A percentile compares a stretch with the other conserved stretches of the same genome.
These are phyloP conservation scores for Lyophyllum atratum DNA, from an alignment of 768 basidiomycete genomes.

Conservation along the genomic window DNA sequence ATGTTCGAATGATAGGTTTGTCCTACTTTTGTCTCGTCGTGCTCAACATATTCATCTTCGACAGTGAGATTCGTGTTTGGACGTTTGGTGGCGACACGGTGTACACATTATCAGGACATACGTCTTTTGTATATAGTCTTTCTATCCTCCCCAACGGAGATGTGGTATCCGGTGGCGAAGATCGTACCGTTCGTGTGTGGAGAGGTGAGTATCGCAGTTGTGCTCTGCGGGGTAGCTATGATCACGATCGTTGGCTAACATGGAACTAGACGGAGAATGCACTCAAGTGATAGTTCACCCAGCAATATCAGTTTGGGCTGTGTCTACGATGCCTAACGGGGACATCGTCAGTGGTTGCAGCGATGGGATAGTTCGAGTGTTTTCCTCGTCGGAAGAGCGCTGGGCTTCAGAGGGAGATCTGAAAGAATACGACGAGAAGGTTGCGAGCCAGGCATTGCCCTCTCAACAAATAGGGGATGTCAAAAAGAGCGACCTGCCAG, in stretches of 20 bases:
- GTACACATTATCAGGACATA: conserved; percentile 88
- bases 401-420: conserved; percentile 68
- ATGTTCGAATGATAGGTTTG: conserved; percentile 90
- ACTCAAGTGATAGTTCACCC: conserved; percentile 90
- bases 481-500: conserved; percentile 88
- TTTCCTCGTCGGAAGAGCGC: conserved; percentile 72
- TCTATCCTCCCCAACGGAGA: conserved; percentile 80
- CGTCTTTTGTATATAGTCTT: conserved; percentile 94
- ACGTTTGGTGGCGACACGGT: conserved; percentile 77
- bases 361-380: conserved; percentile 86
- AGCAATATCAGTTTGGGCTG: conserved; percentile 96
- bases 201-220: conserved; percentile 51
- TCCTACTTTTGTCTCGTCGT: conserved; percentile 1
- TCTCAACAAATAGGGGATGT: conserved; percentile 90
- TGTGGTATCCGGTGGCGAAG: conserved; percentile 91
- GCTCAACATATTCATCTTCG: neutral
- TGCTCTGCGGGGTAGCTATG: neutral
- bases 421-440: conserved; percentile 70
- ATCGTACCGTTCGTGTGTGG: conserved; percentile 92
- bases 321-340: conserved; percentile 83
- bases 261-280: conserved; percentile 75
- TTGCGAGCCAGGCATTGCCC: conserved; percentile 80
- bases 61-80: conserved; percentile 92
- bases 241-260: neutral
- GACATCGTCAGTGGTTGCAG: conserved; percentile 93